phyloP scores from a whole-genome alignment of 2,329 filamentous ascomycete species.

The Cercospora sp. region DNA sequence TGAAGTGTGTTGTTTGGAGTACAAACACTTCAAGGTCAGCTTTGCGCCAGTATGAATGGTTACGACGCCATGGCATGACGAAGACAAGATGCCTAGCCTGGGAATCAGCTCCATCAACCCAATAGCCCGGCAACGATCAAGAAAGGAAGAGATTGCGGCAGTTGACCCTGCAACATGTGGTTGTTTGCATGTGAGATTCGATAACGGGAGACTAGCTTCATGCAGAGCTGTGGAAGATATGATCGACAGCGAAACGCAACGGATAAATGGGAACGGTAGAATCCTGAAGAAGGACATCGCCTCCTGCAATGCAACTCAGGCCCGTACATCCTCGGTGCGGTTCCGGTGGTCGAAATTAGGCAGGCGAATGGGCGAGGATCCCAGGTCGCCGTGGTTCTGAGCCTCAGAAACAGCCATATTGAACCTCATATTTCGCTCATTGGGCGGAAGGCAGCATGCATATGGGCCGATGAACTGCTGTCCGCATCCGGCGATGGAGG shows the following conservation, averaged over 20 bases:
- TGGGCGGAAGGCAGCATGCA: constrained; percentile 19
- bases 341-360: constrained; percentile 6
- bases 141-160: background rate
- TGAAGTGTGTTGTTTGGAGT: background rate
- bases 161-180: constrained; percentile 6
- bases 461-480: constrained; percentile 26
- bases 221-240: background rate
- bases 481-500: constrained; percentile 18
- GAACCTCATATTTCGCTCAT: constrained; percentile 15
- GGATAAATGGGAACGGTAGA: background rate
- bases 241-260: background rate
- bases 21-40: background rate
- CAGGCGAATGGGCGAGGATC: constrained; percentile 8
- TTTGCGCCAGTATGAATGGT: background rate
- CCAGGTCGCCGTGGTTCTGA: constrained; percentile 8
- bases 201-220: constrained; percentile 5
- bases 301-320: constrained; percentile 10
- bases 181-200: constrained; percentile 3
- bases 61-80: background rate
- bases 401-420: constrained; percentile 1
- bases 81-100: background rate
- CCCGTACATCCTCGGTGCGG: background rate
- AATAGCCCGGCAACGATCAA: background rate
- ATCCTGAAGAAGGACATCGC: constrained; percentile 4
- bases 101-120: background rate